These are phyloP conservation scores for Odonthalia washingtoniensis DNA, from an alignment of 31 red algal genomes.

Conservation along the genomic window DNA sequence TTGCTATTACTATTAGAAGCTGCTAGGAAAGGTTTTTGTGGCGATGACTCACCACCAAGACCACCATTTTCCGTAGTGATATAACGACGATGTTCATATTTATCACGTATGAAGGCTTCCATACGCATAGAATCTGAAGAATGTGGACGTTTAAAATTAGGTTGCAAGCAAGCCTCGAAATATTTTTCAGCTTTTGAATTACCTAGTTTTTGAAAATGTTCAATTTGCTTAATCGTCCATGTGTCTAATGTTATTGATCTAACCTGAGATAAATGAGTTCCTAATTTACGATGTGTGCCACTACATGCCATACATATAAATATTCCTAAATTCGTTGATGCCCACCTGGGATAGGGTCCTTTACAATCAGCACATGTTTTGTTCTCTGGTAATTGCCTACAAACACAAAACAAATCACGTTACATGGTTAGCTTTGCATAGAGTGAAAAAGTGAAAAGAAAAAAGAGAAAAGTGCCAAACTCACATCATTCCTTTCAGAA, in stretches of 20 bases:
- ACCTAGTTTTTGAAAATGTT: conserved; percentile 70
- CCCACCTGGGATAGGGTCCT: conserved; percentile 86
- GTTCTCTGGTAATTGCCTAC: conserved; percentile 80
- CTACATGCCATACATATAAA: conserved; percentile 96
- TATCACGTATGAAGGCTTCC: conserved; percentile 95
- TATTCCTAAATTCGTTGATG: conserved; percentile 95
- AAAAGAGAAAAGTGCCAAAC: not conserved
- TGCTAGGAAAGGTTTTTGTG: not conserved
- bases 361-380: conserved; percentile 88
- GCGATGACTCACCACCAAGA: conserved; percentile 43
- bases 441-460: not conserved
- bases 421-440: too few relatives aligned
- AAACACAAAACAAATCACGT: conserved; percentile 28
- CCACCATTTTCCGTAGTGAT: conserved; percentile 72
- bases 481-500: conserved; percentile 81
- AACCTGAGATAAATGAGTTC: conserved; percentile 88
- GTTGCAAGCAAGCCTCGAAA: conserved; percentile 89
- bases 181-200: conserved; percentile 77
- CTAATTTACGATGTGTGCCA: conserved; percentile 88
- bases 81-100: conserved; percentile 88
- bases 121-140: conserved; percentile 70
- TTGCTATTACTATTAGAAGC: not conserved
- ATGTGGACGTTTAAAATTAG: conserved; percentile 77
- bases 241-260: conserved; percentile 89
- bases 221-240: conserved; percentile 86